These are phyloP conservation scores for Cyclotella baltica DNA, from an alignment of 108 stramenopile species.

Conservation along the genomic window DNA sequence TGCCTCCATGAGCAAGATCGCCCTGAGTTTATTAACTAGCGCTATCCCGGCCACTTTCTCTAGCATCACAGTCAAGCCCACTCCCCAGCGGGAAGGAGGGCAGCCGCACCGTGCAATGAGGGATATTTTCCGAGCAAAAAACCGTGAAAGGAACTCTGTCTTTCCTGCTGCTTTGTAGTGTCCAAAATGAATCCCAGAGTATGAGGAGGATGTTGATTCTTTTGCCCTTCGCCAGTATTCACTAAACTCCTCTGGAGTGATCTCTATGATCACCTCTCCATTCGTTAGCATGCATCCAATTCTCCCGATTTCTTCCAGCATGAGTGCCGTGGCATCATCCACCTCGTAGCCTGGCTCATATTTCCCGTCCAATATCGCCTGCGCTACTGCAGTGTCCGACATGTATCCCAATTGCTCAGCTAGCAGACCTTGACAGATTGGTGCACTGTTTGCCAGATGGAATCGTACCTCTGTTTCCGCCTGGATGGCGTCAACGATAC, in stretches of 20 bases:
- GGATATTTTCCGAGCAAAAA: constrained; percentile 3
- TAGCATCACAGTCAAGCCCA: constrained; percentile 13
- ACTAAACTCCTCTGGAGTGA: neutral
- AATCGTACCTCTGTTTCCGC: neutral
- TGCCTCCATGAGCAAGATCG: constrained; percentile 26
- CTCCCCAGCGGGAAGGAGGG: neutral
- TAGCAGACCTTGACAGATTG: constrained; percentile 5
- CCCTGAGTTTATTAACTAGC: constrained; percentile 12
- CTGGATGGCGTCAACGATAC: neutral
- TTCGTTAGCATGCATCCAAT: neutral
- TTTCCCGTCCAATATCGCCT: neutral
- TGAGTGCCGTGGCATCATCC: neutral
- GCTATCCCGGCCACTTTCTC: constrained; percentile 6
- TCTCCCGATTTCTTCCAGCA: neutral
- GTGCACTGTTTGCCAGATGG: neutral
- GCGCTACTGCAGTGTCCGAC: neutral
- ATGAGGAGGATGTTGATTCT: constrained; percentile 16
- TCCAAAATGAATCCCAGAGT: constrained; percentile 15
- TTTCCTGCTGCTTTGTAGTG: constrained; percentile 18
- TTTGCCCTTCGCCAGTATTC: constrained; percentile 7
- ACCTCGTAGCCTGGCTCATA: no score
- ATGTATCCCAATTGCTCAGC: neutral
- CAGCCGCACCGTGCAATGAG: neutral
- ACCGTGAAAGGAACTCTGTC: constrained; percentile 1
- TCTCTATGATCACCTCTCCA: neutral